Evolutionary conservation across 345 rosid genomes (phyloP).

Genomic region (Noccaea caerulescens): DNA sequence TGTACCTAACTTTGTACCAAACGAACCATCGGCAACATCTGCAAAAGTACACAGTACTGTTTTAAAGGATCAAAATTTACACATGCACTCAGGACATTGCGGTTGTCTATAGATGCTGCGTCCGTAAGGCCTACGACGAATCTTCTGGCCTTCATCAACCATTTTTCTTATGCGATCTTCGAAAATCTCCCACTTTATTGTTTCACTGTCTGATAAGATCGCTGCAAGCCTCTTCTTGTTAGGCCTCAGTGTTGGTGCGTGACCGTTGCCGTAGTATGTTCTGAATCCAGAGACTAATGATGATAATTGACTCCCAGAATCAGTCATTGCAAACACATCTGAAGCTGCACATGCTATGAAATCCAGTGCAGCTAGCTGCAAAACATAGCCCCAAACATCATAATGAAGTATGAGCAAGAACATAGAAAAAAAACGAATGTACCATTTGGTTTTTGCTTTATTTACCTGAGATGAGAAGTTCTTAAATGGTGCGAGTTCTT

Average conservation of each 20-base stretch:
- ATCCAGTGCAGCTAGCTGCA: conserved; percentile 89
- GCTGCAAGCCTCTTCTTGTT: conserved; percentile 91
- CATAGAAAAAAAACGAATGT: background rate
- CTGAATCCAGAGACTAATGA: conserved; percentile 89
- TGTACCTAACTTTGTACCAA: conserved; percentile 38
- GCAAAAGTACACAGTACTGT: background rate
- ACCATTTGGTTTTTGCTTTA: background rate
- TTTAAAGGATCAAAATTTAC: conserved; percentile 44
- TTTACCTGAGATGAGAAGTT: conserved; percentile 90
- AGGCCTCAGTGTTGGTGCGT: conserved; percentile 78
- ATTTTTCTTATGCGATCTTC: conserved; percentile 70
- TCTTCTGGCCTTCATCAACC: conserved; percentile 74
- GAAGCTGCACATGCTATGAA: conserved; percentile 88
- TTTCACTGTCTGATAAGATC: conserved; percentile 62
- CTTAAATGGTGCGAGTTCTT: conserved; percentile 80
- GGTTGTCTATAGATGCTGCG: conserved; percentile 93
- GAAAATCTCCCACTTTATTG: conserved; percentile 63
- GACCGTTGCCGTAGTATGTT: conserved; percentile 73
- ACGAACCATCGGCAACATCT: background rate
- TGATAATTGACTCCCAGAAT: conserved; percentile 91
- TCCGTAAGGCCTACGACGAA: conserved; percentile 59
- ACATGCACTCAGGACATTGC: conserved; percentile 82
- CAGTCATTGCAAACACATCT: conserved; percentile 92
- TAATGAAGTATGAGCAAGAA: conserved; percentile 6
- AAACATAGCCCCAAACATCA: background rate